Evolutionary conservation across 805 yeast species (phyloP).

Genomic region (Candida endomychidarum): DNA sequence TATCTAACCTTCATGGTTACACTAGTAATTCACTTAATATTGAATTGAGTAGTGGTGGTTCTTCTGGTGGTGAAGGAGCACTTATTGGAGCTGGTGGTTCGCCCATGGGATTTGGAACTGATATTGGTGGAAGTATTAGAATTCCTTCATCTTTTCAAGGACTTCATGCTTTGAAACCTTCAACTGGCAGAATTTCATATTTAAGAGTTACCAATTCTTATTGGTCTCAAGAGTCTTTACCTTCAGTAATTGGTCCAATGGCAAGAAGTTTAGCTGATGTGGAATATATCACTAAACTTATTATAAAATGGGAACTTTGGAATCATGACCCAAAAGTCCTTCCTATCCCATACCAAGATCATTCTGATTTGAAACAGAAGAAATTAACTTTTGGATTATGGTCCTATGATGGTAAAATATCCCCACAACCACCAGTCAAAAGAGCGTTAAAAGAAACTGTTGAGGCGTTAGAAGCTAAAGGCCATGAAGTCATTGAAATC

Average conservation of each 20-base stretch:
- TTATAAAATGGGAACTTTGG: conserved; percentile 56
- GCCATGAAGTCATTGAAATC: conserved; percentile 48
- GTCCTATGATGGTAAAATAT: conserved; percentile 10
- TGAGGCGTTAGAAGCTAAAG: conserved; percentile 25
- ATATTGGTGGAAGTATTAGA: conserved; percentile 27
- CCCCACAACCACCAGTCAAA: conserved; percentile 19
- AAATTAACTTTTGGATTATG: conserved; percentile 10
- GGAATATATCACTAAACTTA: conserved; percentile 46
- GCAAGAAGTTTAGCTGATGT: conserved; percentile 35
- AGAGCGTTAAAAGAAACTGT: conserved; percentile 14
- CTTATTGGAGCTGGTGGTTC: conserved; percentile 21
- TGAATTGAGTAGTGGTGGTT: conserved; percentile 23
- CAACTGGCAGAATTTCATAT: conserved; percentile 21
- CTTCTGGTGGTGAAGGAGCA: conserved; percentile 28
- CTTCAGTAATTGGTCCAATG: conserved; percentile 39
- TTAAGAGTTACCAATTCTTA: conserved; percentile 22
- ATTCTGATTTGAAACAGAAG: background rate
- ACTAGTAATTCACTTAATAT: conserved; percentile 22
- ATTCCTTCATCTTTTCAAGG: conserved; percentile 24
- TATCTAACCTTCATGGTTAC: conserved; percentile 20
- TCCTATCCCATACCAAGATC: conserved; percentile 12
- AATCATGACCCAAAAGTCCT: conserved; percentile 38
- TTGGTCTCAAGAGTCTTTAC: conserved; percentile 19
- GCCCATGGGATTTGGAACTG: conserved; percentile 25
- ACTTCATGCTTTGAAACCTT: conserved; percentile 23